Base-by-base conservation (phyloP, 257 asterid genomes). In the Solanum sitiens region DNA sequence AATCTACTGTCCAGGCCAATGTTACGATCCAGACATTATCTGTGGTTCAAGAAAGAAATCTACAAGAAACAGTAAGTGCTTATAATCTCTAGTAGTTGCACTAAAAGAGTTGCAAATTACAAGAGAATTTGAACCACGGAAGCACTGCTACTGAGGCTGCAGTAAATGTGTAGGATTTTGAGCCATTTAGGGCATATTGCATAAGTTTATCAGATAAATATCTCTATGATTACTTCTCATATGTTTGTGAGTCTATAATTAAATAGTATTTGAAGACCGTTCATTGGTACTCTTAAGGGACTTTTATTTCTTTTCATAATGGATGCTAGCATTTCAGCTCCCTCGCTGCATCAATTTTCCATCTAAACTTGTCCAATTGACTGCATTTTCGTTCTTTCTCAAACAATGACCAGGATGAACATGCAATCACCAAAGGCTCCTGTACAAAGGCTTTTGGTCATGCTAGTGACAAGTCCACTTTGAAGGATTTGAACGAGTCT, bases 391-490 rank as follows among this genome's bases (percentile, higher is more conserved):
- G 2, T 21, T 42, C n/a, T 77, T 63, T 45, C 25, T 42, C 86
- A 12, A 76, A 88, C 4, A 33, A 85, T 88, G 75, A 76, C 76
- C 88, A 85, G 88, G 87, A 15, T 65, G 87, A 42, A 25, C 40
- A 88, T 8, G 21, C 72, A 44, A 68, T 84, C 82, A 50, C 56
- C 30, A 15, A 15, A 80, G 73, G 32, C 67, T 89, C 65, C 83
- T 35, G 50, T 82, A 73, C 86, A 77, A 77, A 79, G 89, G 70
- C 76, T 74, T 87, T 23, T 47, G 50, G 33, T 18, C 68, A 53
- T 80, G 90, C 88, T 73, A 45, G n/a, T 37, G 45, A 88, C 16
- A 30, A 67, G 82, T 65, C 85, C 86, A 42, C 71, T 84, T 50
- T 20, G 77, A 88, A 83, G 84, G 86, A 56, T 50, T 63, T 40